These are phyloP conservation scores for Hortiboletus campestris DNA, from an alignment of 768 basidiomycete species.

Conservation along the genomic window DNA sequence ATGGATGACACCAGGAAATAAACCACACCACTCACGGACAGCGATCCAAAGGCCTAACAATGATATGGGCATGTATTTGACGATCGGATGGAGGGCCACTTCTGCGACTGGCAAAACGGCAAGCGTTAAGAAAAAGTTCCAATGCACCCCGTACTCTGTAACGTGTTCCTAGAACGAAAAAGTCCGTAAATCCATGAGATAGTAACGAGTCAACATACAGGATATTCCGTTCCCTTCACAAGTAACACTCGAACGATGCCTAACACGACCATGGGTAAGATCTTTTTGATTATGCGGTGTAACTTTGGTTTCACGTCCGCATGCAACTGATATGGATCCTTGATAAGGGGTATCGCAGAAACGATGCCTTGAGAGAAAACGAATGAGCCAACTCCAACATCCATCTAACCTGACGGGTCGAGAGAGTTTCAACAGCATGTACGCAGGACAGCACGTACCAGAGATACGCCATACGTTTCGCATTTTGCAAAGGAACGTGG, in stretches of 20 bases:
- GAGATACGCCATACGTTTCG: conserved; percentile 91
- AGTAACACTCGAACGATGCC: conserved; percentile 77
- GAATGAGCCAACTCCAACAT: conserved; percentile 94
- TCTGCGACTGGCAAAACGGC: conserved; percentile 76
- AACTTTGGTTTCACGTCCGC: conserved; percentile 53
- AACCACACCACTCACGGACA: conserved; percentile 42
- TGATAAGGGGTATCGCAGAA: conserved; percentile 80
- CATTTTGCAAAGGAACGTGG: conserved; percentile 88
- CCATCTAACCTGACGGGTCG: conserved; percentile 66
- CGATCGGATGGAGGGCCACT: conserved; percentile 64
- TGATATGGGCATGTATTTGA: conserved; percentile 55
- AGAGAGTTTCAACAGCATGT: background rate
- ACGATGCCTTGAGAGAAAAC: conserved; percentile 95
- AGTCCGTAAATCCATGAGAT: background rate
- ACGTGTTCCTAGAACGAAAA: conserved; percentile 72
- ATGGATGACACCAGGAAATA: background rate
- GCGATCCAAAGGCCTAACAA: conserved; percentile 62
- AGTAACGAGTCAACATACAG: conserved; percentile 49
- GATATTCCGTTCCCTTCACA: conserved; percentile 93
- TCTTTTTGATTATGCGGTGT: conserved; percentile 49
- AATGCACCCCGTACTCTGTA: conserved; percentile 94
- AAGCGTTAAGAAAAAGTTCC: conserved; percentile 98
- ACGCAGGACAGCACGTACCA: conserved; percentile 51
- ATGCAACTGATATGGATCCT: conserved; percentile 53
- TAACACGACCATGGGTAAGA: conserved; percentile 63